Evolutionary conservation across 2,329 filamentous ascomycete genomes (phyloP).

Genomic region (Alternaria arbusti): DNA sequence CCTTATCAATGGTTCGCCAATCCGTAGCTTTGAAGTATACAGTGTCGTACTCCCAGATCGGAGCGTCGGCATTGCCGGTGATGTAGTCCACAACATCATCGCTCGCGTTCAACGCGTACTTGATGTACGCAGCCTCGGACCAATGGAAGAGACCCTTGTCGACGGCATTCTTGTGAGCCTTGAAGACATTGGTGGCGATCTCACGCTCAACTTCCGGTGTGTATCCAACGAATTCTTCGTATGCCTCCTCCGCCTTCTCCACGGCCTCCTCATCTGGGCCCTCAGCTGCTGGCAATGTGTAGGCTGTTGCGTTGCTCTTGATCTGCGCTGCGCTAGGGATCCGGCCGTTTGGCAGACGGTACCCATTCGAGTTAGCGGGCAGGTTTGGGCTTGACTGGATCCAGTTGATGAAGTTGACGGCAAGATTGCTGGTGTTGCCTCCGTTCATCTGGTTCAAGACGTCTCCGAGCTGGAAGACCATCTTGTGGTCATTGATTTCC

Average conservation of each 20-base stretch:
- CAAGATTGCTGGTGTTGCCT: slow-evolving; percentile 53
- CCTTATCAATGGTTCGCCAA: slow-evolving; percentile 71
- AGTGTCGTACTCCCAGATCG: slow-evolving; percentile 57
- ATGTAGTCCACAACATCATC: slow-evolving; percentile 60
- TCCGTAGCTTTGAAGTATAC: slow-evolving; percentile 66
- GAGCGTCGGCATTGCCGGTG: slow-evolving; percentile 50
- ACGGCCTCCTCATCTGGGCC: slow-evolving; percentile 27
- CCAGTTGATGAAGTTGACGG: slow-evolving; percentile 69
- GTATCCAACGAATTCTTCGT: slow-evolving; percentile 25
- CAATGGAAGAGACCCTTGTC: slow-evolving; percentile 66
- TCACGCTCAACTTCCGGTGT: slow-evolving; percentile 45
- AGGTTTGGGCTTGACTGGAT: slow-evolving; percentile 64
- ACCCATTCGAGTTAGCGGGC: slow-evolving; percentile 50
- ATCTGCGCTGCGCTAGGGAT: slow-evolving; percentile 42
- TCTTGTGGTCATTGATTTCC: slow-evolving; percentile 67
- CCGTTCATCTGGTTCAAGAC: slow-evolving; percentile 66
- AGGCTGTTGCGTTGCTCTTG: slow-evolving; percentile 31
- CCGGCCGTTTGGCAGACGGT: slow-evolving; percentile 41
- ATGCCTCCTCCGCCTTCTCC: slow-evolving; percentile 26
- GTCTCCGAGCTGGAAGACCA: slow-evolving; percentile 69
- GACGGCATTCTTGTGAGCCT: slow-evolving; percentile 61
- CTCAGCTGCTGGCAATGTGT: slow-evolving; percentile 18
- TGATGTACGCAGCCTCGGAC: slow-evolving; percentile 69
- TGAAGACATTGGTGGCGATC: slow-evolving; percentile 55
- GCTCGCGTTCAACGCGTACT: slow-evolving; percentile 63